phyloP scores from a whole-genome alignment of 495 filamentous ascomycete species.

The Halenospora varia region DNA sequence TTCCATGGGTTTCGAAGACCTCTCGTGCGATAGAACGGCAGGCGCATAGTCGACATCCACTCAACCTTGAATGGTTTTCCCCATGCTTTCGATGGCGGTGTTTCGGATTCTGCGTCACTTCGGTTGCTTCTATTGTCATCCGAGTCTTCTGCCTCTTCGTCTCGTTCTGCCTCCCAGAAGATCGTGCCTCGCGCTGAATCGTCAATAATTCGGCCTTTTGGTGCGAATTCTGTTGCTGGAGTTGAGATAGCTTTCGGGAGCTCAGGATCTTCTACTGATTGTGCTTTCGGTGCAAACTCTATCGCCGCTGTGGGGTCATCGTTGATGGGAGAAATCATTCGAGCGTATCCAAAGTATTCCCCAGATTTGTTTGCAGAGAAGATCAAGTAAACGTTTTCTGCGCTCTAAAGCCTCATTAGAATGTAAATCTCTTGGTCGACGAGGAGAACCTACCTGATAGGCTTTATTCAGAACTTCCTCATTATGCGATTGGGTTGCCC shows the following conservation, averaged over 20 bases:
- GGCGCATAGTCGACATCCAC: slow-evolving; percentile 81
- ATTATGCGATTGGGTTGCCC: slow-evolving; percentile 95
- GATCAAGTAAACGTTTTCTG: slow-evolving; percentile 89
- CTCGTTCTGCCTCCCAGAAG: slow-evolving; percentile 85
- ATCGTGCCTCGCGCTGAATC: slow-evolving; percentile 90
- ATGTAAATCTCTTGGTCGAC: too few species aligned
- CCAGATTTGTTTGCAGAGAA: slow-evolving; percentile 99
- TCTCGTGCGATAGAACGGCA: slow-evolving; percentile 88
- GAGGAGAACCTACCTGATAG: slow-evolving; percentile 60
- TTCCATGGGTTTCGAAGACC: slow-evolving; percentile 97
- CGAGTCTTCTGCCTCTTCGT: slow-evolving; percentile 41
- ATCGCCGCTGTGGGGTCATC: slow-evolving; percentile 67
- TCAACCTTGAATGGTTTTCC: slow-evolving; percentile 91
- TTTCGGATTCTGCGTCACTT: slow-evolving; percentile 29
- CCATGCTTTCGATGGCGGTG: slow-evolving; percentile 59
- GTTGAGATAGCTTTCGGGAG: slow-evolving; percentile 74
- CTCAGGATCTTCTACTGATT: slow-evolving; percentile 54
- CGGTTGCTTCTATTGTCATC: slow-evolving; percentile 30
- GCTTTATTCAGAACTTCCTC: slow-evolving; percentile 80
- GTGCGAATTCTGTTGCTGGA: slow-evolving; percentile 72
- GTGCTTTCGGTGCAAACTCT: slow-evolving; percentile 56
- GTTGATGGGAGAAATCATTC: slow-evolving; percentile 83
- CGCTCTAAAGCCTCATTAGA: slow-evolving; percentile 56
- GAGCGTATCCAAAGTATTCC: slow-evolving; percentile 94
- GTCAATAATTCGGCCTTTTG: slow-evolving; percentile 85